Base-by-base conservation (phyloP, 2,329 filamentous ascomycete species). In the Talaromyces albobiverticillius region DNA sequence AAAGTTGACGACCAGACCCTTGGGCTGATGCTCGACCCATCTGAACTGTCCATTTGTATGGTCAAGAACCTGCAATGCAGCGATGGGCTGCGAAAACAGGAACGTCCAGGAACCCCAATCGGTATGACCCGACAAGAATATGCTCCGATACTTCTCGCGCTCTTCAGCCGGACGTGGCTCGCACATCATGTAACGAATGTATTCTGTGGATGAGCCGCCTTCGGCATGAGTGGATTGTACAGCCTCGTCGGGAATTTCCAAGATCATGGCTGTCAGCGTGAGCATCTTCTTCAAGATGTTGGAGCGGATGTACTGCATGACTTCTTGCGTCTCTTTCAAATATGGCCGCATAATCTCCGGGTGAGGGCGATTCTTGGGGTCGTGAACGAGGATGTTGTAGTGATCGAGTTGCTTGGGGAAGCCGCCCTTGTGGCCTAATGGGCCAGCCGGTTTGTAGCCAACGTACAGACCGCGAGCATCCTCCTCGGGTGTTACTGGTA, bases 261-360 rank as follows among this genome's bases (percentile, higher is more conserved):
- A 20, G n/a, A 48, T 48, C 46, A 48, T 48, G 10, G 46, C 46
- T 31, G 32, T 32, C 46, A 48, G 16, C 46, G 14, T 36, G 11
- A 48, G 46, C 23, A 48, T 29, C 46, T 48, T 48, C 29, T 48
- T 29, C 23, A 48, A 18, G 23, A 48, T 48, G 46, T 48, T 48
- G 4, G 14, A 18, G 7, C 46, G 23, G 16, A 48, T 48, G 14
- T 32, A 48, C 11, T 48, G 46, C 46, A 48, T 48, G 29, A 48
- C 26, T 20, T 48, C 46, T 14, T 48, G 26, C 4, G 46, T 48
- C 29, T 48, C 46, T 48, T 29, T 4, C 29, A 48, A 16, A 26
- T 31, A 48, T 23, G 46, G 46, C n/a, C 46, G 46, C 14, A 48
- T 29, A 22, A 48, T 18, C 29, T 48, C 26, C 13, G 46, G 46